A percentile compares a stretch with the other conserved stretches of the same genome.
Evolutionary conservation across 1,139 yeast genomes (phyloP).

Genomic region (Pichia sp.): DNA sequence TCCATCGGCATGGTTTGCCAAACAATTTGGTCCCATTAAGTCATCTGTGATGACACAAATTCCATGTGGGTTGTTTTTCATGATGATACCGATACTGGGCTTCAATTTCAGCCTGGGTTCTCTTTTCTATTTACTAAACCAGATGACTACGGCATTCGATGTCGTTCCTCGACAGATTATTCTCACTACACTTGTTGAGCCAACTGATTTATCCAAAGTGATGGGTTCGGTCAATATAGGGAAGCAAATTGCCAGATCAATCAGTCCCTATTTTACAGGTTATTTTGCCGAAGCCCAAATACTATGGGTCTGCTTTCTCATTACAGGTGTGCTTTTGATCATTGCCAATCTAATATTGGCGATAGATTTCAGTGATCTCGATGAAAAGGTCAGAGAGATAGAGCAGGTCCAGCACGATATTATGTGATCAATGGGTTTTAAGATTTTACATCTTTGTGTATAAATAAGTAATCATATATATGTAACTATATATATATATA

Average conservation of each 20-base stretch:
- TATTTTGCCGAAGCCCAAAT: slow-evolving; percentile 50
- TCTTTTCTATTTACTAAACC: slow-evolving; percentile 42
- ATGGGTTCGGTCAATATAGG: slow-evolving; percentile 85
- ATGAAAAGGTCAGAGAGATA: slow-evolving; percentile 34
- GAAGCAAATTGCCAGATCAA: slow-evolving; percentile 76
- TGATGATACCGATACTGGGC: slow-evolving; percentile 44
- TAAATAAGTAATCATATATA: too few species aligned
- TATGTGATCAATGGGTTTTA: not conserved
- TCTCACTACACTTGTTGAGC: slow-evolving; percentile 59
- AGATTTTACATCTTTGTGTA: too few species aligned
- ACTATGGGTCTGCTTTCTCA: slow-evolving; percentile 55
- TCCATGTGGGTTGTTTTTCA: slow-evolving; percentile 69
- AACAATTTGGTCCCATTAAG: slow-evolving; percentile 67
- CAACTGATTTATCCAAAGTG: slow-evolving; percentile 62
- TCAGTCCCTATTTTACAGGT: slow-evolving; percentile 82
- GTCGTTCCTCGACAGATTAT: slow-evolving; percentile 86
- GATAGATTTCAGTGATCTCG: slow-evolving; percentile 39
- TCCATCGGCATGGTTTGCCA: slow-evolving; percentile 68
- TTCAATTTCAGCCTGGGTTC: slow-evolving; percentile 34
- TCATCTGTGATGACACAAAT: slow-evolving; percentile 75
- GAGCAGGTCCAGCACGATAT: slow-evolving; percentile 28
- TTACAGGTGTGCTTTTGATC: slow-evolving; percentile 55
- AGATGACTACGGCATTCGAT: slow-evolving; percentile 71
- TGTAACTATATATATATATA: too few species aligned
- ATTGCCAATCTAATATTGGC: slow-evolving; percentile 44